phyloP scores from a whole-genome alignment of 1,284 basidiomycete genomes.

The Athelia sp. region DNA sequence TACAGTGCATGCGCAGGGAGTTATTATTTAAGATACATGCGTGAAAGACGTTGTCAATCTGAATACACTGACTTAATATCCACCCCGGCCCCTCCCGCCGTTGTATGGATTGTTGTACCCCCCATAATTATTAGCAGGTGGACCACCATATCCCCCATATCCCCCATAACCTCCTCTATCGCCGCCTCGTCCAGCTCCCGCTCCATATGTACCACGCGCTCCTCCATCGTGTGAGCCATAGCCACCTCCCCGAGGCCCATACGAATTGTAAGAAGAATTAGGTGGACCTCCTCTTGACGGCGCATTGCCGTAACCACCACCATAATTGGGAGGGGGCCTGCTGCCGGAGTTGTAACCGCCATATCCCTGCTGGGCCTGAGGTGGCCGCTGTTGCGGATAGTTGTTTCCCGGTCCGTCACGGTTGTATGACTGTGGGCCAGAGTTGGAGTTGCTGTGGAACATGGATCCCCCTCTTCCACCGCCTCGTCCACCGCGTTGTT shows the following conservation, averaged over 20 bases:
- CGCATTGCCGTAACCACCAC: slow-evolving; percentile 10
- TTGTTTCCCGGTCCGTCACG: slow-evolving; percentile 15
- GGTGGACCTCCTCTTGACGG: slow-evolving; percentile 11
- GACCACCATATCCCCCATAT: slow-evolving; percentile 9
- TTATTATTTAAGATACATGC: too few species aligned
- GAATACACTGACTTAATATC: slow-evolving; percentile 16
- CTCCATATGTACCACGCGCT: slow-evolving; percentile 21
- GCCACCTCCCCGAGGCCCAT: slow-evolving; percentile 3
- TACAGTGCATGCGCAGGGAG: neutral
- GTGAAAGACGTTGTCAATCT: too few species aligned
- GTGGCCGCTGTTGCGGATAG: slow-evolving; percentile 15
- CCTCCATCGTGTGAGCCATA: slow-evolving; percentile 13
- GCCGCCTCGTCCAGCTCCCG: slow-evolving; percentile 7
- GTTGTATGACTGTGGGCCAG: slow-evolving; percentile 6
- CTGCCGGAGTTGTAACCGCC: slow-evolving; percentile 20
- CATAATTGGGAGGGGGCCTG: slow-evolving; percentile 14
- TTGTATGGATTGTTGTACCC: slow-evolving; percentile 4
- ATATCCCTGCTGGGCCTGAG: slow-evolving; percentile 22
- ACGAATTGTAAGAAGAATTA: slow-evolving; percentile 6
- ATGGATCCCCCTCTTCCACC: slow-evolving; percentile 31
- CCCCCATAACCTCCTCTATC: slow-evolving; percentile 15
- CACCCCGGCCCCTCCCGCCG: slow-evolving; percentile 14
- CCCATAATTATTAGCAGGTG: slow-evolving; percentile 14
- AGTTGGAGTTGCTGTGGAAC: slow-evolving; percentile 30
- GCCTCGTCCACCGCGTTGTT: slow-evolving; percentile 23